A percentile compares a stretch with the other conserved stretches of the same genome.
These are phyloP conservation scores for Nymphaea thermarum DNA, from an alignment of 164 flowering plant genomes.

Conservation along the genomic window DNA sequence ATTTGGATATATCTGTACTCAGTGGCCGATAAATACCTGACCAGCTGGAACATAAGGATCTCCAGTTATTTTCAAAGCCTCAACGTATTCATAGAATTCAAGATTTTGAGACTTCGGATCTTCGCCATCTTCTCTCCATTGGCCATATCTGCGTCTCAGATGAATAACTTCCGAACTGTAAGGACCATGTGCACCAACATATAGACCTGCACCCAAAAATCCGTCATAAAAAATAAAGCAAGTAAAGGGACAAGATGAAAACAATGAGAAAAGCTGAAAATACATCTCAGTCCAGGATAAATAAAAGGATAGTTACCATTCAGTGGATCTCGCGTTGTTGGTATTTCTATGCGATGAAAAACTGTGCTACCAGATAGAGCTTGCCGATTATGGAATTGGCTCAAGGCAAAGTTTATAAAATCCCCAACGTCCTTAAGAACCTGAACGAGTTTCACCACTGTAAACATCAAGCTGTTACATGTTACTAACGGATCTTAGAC, in stretches of 20 bases:
- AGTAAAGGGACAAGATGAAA: background rate
- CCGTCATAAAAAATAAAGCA: background rate
- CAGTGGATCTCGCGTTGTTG: conserved; percentile 64
- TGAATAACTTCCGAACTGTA: conserved; percentile 84
- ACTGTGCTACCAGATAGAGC: conserved; percentile 76
- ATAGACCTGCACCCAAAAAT: conserved; percentile 38
- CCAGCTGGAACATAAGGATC: conserved; percentile 97
- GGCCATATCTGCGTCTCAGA: conserved; percentile 68
- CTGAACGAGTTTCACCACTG: conserved; percentile 21
- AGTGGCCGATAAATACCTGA: conserved; percentile 32
- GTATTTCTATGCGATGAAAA: conserved; percentile 73
- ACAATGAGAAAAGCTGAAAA: background rate
- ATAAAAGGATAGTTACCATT: conserved; percentile 39
- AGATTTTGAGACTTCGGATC: conserved; percentile 31
- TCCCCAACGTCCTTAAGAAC: conserved; percentile 77
- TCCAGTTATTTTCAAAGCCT: conserved; percentile 85
- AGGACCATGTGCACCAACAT: conserved; percentile 79
- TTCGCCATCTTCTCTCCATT: conserved; percentile 64
- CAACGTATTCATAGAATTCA: conserved; percentile 96
- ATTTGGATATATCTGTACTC: background rate
- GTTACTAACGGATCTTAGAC: conserved; percentile 2
- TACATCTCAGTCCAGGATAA: background rate
- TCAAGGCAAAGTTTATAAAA: conserved; percentile 50
- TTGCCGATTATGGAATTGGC: conserved; percentile 58
- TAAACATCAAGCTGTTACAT: too few relatives aligned